phyloP scores from a whole-genome alignment of 2,329 filamentous ascomycete genomes.

The Diaporthe nobilis region DNA sequence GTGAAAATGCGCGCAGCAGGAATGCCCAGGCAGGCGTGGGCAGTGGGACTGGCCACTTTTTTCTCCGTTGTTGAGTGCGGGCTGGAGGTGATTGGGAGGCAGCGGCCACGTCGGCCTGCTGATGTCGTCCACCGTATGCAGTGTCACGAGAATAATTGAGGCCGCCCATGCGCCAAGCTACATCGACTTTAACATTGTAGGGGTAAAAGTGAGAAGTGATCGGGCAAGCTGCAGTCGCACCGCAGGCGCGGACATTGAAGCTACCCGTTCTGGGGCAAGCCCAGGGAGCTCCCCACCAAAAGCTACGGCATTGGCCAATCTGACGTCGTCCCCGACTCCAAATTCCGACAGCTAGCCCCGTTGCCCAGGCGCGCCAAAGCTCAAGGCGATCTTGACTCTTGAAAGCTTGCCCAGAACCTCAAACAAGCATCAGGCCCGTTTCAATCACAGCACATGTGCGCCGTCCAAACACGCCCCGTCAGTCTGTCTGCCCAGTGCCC shows the following conservation, averaged over 20 bases:
- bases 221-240: conserved; percentile 13
- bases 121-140: conserved; percentile 20
- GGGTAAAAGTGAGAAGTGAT: conserved; percentile 22
- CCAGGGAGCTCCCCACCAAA: conserved; percentile 29
- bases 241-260: conserved; percentile 3
- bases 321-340: conserved; percentile 8
- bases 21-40: conserved; percentile 7
- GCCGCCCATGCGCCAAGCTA: conserved; percentile 40
- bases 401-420: conserved; percentile 1
- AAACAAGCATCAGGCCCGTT: conserved; percentile 28
- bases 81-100: conserved; percentile 6
- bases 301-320: conserved; percentile 36
- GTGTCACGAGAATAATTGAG: conserved; percentile 30
- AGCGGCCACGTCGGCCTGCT: conserved; percentile 6
- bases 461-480: conserved; percentile 5
- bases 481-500: not conserved
- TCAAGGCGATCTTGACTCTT: conserved; percentile 25
- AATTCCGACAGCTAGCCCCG: conserved; percentile 7
- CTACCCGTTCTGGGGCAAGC: conserved; percentile 25
- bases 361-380: conserved; percentile 30
- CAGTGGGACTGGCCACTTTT: conserved; percentile 24
- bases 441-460: conserved; percentile 21
- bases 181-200: conserved; percentile 10
- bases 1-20: not conserved
- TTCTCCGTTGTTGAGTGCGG: not conserved